Evolutionary conservation across 169 alveolate species (phyloP).

Genomic region (Babesia caballi): DNA sequence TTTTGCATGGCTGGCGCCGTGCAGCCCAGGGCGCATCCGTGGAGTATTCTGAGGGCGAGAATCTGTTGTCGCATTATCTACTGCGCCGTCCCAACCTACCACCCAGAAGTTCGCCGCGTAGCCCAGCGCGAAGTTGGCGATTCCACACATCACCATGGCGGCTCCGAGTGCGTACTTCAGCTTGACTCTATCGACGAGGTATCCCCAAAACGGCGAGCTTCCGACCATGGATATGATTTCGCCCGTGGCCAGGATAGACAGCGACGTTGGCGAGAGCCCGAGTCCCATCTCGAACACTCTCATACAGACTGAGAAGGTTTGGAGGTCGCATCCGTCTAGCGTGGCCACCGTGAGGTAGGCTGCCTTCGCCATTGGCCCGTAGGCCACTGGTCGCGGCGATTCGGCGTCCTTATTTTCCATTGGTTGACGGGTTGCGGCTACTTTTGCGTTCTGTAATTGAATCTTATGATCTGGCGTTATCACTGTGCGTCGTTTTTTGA

Average conservation of each 20-base stretch:
- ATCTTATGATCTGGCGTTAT: background rate
- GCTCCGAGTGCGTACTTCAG: conserved; percentile 79
- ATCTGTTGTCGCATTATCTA: conserved; percentile 10
- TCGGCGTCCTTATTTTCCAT: background rate
- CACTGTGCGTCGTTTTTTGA: no score
- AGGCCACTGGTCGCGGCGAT: background rate
- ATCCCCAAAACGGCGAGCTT: conserved; percentile 88
- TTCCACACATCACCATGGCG: conserved; percentile 86
- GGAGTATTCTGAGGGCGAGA: conserved; percentile 27
- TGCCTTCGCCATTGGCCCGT: background rate
- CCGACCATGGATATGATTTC: conserved; percentile 82
- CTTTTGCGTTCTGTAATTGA: background rate
- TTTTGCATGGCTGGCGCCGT: conserved; percentile 45
- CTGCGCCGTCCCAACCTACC: conserved; percentile 3
- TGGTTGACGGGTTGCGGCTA: background rate
- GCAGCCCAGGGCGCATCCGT: conserved; percentile 49
- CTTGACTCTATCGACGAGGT: conserved; percentile 81
- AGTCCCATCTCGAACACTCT: conserved; percentile 87
- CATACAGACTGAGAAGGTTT: conserved; percentile 45
- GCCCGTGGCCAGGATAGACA: conserved; percentile 80
- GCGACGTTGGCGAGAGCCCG: conserved; percentile 78
- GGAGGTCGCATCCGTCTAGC: conserved; percentile 22
- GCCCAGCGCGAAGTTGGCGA: conserved; percentile 77
- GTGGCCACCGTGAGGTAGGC: background rate
- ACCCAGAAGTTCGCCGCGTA: conserved; percentile 26